These are phyloP conservation scores for Wickerhamomyces sydowiorum DNA, from an alignment of 805 yeast genomes.

Conservation along the genomic window DNA sequence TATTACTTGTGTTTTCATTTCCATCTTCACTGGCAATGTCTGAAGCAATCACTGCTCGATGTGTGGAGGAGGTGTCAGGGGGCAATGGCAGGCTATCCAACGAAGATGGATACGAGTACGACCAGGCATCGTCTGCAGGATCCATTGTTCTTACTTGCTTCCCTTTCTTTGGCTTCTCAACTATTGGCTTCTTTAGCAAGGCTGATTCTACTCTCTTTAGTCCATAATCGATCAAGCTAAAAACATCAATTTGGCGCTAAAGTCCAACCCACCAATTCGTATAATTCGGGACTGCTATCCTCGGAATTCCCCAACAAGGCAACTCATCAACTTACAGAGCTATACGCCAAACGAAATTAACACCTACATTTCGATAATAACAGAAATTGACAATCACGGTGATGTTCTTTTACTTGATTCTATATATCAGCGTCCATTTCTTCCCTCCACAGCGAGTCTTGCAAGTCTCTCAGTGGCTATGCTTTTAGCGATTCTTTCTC, in stretches of 20 bases:
- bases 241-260: background rate
- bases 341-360: too few relatives aligned
- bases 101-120: background rate
- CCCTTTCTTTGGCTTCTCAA: too few relatives aligned
- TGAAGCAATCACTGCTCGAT: background rate
- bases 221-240: too few relatives aligned
- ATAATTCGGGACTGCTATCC: background rate
- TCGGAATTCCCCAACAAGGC: background rate
- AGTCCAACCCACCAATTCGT: background rate
- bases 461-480: conserved; percentile 27
- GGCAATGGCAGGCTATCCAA: background rate
- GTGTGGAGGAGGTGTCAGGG: background rate
- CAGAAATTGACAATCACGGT: too few relatives aligned
- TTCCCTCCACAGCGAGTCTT: conserved; percentile 15
- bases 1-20: background rate
- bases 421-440: conserved; percentile 2
- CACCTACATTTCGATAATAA: too few relatives aligned
- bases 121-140: background rate
- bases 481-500: conserved; percentile 39
- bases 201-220: too few relatives aligned
- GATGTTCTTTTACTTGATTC: too few relatives aligned
- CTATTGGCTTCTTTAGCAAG: background rate
- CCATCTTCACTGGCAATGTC: background rate
- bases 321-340: background rate
- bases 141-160: background rate